phyloP scores from a whole-genome alignment of 495 filamentous ascomycete genomes.

The Neurospora sublineolata region DNA sequence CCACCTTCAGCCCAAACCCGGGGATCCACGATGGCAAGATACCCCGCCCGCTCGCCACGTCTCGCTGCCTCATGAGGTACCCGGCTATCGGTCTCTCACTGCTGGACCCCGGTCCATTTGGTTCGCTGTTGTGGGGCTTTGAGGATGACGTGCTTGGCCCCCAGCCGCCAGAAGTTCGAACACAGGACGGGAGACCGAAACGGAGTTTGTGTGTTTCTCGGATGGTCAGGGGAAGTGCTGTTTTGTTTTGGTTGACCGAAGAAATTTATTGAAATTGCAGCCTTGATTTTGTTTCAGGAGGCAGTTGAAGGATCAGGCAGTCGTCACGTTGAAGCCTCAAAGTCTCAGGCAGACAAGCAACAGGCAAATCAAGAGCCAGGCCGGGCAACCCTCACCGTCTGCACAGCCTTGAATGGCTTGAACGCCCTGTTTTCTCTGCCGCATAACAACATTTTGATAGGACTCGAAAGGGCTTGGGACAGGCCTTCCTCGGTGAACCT shows the following conservation, averaged over 20 bases:
- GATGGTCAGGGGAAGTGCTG: neutral
- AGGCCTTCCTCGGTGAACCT: neutral
- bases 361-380: neutral
- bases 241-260: neutral
- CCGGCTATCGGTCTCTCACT: neutral
- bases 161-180: neutral
- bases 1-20: neutral
- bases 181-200: neutral
- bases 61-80: neutral
- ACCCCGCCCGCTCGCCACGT: neutral
- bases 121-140: slow-evolving; percentile 3
- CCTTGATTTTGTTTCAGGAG: neutral
- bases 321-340: neutral
- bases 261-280: neutral
- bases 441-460: neutral
- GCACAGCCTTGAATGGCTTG: neutral
- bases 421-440: neutral
- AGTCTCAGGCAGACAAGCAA: neutral
- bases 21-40: neutral
- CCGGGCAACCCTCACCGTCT: neutral
- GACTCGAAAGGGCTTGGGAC: neutral
- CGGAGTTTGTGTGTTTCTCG: neutral
- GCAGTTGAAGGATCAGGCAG: neutral
- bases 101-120: neutral
- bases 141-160: slow-evolving; percentile 15